Evolutionary conservation across 192 early-diverging fungal genomes (phyloP), one percentile per base, ranked within the genome.

Genomic region (Coemansia javaensis): DNA sequence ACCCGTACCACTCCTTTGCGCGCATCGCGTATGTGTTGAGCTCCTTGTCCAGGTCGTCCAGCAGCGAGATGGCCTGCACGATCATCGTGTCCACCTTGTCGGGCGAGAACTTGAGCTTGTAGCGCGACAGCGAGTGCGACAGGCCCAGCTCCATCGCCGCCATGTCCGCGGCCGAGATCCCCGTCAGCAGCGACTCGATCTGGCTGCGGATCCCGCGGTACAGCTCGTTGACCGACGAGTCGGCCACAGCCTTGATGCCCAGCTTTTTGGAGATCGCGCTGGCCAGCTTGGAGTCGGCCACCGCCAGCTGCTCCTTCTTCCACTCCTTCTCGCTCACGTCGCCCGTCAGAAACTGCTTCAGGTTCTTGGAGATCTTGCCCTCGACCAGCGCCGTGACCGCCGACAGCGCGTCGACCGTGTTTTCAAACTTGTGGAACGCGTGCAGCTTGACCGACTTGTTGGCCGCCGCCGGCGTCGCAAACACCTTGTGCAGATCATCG

Each of bases 51-150:
- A 99, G 82, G 66, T 97, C 93, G 67, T 99, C 97, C 67, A 99
- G 77, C 41, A 99, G 79, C 60, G 79, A 85, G 69, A 97, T 97
- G 7, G 97, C 93, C 81, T 99, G 97, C 44, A 97, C 91, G 68
- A 97, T 95, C 97, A 99, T 99, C 32, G 94, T 99, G 80, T 99
- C 96, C 11, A 97, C 93, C 84, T 97, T 99, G 79, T 99, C 96
- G 53, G 94, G 91, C 33, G 85, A 89, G 83, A 99, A 99, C 79
- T 99, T 99, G 77, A 99, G 90, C 80, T 97, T 97, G 79, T 96
- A 95, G 28, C 96, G 90, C 16, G 96, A 99, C 37, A 97, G 87
- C 30, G 93, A 96, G 85, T 99, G 96, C 41, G 94, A 95, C 41
- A 99, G 86, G 86, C 96, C 96, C 40, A 98, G 85, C 53, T 90